These are phyloP conservation scores for Lagerstroemia speciosa DNA, from an alignment of 345 rosid genomes.

Conservation along the genomic window DNA sequence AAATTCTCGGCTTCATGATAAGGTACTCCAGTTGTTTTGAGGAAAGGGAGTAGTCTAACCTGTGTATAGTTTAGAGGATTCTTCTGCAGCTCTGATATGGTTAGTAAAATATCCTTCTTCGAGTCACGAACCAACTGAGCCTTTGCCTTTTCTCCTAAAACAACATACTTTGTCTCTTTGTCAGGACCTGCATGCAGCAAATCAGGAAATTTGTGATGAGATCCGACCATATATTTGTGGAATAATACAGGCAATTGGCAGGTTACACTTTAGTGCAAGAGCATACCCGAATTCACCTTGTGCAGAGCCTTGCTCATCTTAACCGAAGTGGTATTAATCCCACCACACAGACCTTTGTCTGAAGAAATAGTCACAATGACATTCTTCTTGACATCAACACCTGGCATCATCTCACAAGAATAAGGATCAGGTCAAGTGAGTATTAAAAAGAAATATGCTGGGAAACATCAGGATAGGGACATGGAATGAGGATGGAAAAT, in stretches of 20 bases:
- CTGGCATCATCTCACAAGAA: constrained; percentile 22
- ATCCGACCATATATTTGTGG: not conserved
- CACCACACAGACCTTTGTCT: constrained; percentile 99
- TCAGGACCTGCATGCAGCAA: constrained; percentile 54
- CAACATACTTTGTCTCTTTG: constrained; percentile 66
- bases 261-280: constrained; percentile 4
- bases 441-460: not conserved
- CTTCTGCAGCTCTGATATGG: constrained; percentile 70
- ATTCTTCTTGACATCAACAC: constrained; percentile 87
- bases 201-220: not conserved
- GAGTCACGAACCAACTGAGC: constrained; percentile 82
- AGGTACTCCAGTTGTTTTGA: not conserved
- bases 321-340: constrained; percentile 88
- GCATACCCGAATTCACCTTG: constrained; percentile 64
- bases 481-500: not conserved
- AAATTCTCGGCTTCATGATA: not conserved
- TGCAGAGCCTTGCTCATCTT: constrained; percentile 66
- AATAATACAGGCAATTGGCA: not conserved
- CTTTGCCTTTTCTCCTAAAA: constrained; percentile 89
- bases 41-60: constrained; percentile 28
- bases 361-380: constrained; percentile 85
- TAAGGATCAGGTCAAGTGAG: not conserved
- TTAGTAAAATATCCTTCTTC: constrained; percentile 51
- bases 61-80: constrained; percentile 90
- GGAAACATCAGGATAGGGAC: not conserved